Evolutionary conservation across 2,329 filamentous ascomycete species (phyloP).

Genomic region (Colletotrichum phormii): DNA sequence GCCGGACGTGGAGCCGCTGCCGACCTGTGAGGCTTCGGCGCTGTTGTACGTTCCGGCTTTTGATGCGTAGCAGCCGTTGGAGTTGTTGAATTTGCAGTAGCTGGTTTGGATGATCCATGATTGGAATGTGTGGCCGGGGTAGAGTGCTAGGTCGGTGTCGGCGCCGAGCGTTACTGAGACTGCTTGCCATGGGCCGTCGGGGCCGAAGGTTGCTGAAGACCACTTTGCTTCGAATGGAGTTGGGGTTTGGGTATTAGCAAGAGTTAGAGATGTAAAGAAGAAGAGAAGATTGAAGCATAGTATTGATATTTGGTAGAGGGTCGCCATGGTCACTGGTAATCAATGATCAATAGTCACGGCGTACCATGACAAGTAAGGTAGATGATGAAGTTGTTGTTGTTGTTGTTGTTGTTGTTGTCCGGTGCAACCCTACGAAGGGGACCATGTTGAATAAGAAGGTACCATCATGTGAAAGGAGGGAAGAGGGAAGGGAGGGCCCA

Average conservation of each 20-base stretch:
- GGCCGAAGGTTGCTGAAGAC: conserved; percentile 45
- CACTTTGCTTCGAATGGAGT: conserved; percentile 41
- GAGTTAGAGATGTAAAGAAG: neutral
- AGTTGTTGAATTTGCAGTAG: conserved; percentile 43
- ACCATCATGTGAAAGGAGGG: too few species aligned
- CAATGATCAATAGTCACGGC: too few species aligned
- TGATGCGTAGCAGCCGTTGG: conserved; percentile 41
- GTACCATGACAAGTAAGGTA: too few species aligned
- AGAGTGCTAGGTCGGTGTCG: conserved; percentile 42
- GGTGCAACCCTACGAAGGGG: too few species aligned
- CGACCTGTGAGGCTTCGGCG: neutral
- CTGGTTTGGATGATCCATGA: conserved; percentile 43
- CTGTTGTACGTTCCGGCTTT: conserved; percentile 44
- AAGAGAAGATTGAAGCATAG: neutral
- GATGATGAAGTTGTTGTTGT: too few species aligned
- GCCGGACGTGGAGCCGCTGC: neutral
- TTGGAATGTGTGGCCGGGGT: conserved; percentile 44
- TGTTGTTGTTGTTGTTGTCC: too few species aligned
- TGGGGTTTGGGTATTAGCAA: neutral
- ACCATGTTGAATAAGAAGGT: too few species aligned
- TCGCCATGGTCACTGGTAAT: neutral
- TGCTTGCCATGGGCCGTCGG: conserved; percentile 50
- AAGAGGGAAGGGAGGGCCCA: neutral
- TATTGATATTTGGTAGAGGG: neutral
- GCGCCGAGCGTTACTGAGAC: conserved; percentile 42